Conservation (phyloP, 495 filamentous ascomycete genomes). For the Neurospora sp. region DNA sequence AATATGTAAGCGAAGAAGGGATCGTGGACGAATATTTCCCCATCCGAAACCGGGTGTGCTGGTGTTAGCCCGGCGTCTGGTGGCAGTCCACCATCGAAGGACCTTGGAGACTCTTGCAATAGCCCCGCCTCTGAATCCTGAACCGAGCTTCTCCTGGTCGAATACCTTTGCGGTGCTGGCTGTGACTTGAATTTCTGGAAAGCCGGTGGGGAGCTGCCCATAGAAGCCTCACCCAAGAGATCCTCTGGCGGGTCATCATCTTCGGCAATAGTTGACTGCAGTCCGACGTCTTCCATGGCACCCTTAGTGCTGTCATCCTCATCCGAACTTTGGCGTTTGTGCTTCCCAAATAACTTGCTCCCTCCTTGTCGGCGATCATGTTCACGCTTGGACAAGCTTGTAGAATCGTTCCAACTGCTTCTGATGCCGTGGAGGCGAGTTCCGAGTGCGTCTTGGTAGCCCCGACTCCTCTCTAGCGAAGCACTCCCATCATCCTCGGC, state of each 20-base stretch:
- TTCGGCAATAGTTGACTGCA: slow-evolving; percentile 54
- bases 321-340: slow-evolving; percentile 17
- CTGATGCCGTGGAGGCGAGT: slow-evolving; percentile 43
- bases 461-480: slow-evolving; percentile 47
- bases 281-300: slow-evolving; percentile 77
- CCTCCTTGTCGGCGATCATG: slow-evolving; percentile 25
- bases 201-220: slow-evolving; percentile 67
- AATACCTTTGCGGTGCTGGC: slow-evolving; percentile 11
- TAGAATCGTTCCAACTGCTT: slow-evolving; percentile 49
- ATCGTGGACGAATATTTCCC: slow-evolving; percentile 57
- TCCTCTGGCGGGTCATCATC: slow-evolving; percentile 51
- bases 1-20: slow-evolving; percentile 87
- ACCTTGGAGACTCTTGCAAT: slow-evolving; percentile 10
- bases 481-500: slow-evolving; percentile 56
- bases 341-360: slow-evolving; percentile 32
- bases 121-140: slow-evolving; percentile 19
- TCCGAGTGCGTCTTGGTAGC: slow-evolving; percentile 33
- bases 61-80: not conserved
- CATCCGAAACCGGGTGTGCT: slow-evolving; percentile 22
- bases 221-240: slow-evolving; percentile 40
- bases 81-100: slow-evolving; percentile 8
- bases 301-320: slow-evolving; percentile 51
- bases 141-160: slow-evolving; percentile 14
- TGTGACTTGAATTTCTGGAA: slow-evolving; percentile 67
- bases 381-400: slow-evolving; percentile 22